Evolutionary conservation across 139 green algal species (phyloP).

Genomic region (Chlorella sp.): DNA sequence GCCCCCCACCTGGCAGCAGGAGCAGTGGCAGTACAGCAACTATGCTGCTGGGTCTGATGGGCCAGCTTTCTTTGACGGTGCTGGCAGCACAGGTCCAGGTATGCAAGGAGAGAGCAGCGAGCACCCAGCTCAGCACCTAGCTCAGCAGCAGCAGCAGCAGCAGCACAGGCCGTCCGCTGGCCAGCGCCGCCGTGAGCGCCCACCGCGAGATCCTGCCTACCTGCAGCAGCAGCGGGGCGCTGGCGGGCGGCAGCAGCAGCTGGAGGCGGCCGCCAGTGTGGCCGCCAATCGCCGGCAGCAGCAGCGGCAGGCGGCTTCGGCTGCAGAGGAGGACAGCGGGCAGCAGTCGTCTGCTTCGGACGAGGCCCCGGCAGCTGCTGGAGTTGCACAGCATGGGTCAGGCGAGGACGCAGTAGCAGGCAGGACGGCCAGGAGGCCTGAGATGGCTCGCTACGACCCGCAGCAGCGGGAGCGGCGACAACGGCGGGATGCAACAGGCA

Average conservation of each 20-base stretch:
- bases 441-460: neutral
- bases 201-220: neutral
- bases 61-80: neutral
- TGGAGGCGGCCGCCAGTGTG: conserved; percentile 3
- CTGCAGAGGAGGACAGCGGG: neutral
- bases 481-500: neutral
- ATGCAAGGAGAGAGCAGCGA: neutral
- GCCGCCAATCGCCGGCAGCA: conserved; percentile 8
- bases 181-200: neutral
- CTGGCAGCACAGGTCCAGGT: neutral
- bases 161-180: neutral
- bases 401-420: conserved; percentile 2
- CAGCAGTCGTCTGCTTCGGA: neutral
- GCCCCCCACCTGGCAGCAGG: neutral
- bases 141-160: too few species aligned
- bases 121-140: too few species aligned
- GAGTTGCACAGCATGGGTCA: neutral
- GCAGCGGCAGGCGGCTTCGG: neutral
- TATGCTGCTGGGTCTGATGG: neutral
- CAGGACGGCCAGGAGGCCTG: neutral
- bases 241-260: neutral
- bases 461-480: neutral
- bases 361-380: neutral
- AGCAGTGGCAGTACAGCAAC: neutral
- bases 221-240: neutral